These are phyloP conservation scores for Plectosphaerella plurivora DNA, from an alignment of 2,329 filamentous ascomycete species.

Conservation along the genomic window DNA sequence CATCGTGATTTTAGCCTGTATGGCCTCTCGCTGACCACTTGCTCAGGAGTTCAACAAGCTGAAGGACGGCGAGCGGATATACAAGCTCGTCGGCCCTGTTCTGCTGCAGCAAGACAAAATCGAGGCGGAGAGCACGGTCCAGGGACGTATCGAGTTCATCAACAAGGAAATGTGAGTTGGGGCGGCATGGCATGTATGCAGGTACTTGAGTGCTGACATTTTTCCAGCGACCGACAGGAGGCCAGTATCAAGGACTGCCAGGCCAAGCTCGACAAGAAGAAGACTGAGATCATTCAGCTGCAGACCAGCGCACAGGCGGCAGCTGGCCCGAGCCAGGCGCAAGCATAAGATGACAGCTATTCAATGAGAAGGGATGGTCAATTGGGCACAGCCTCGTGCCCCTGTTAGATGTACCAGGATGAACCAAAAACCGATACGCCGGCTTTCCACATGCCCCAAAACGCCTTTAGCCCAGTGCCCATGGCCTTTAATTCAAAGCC, in stretches of 20 bases:
- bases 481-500: slow-evolving; percentile 23
- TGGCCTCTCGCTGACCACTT: neutral
- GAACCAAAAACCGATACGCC: too few species aligned
- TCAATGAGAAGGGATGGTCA: neutral
- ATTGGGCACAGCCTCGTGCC: neutral
- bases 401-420: too few species aligned
- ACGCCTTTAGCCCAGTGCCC: neutral
- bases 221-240: slow-evolving; percentile 35
- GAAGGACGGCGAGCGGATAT: slow-evolving; percentile 81
- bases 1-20: neutral
- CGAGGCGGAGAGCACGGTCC: slow-evolving; percentile 87
- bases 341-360: slow-evolving; percentile 1
- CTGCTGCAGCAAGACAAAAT: slow-evolving; percentile 89
- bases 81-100: slow-evolving; percentile 91
- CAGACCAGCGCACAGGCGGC: slow-evolving; percentile 45
- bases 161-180: slow-evolving; percentile 77
- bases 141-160: slow-evolving; percentile 88
- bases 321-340: slow-evolving; percentile 25
- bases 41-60: slow-evolving; percentile 75
- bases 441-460: too few species aligned
- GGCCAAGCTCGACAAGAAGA: slow-evolving; percentile 54
- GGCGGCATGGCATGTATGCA: slow-evolving; percentile 10
- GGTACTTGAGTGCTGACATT: neutral
- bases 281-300: slow-evolving; percentile 53
- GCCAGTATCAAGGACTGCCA: slow-evolving; percentile 50